Evolutionary conservation across 2,329 filamentous ascomycete species (phyloP).

Genomic region (Cladosporium sp.): DNA sequence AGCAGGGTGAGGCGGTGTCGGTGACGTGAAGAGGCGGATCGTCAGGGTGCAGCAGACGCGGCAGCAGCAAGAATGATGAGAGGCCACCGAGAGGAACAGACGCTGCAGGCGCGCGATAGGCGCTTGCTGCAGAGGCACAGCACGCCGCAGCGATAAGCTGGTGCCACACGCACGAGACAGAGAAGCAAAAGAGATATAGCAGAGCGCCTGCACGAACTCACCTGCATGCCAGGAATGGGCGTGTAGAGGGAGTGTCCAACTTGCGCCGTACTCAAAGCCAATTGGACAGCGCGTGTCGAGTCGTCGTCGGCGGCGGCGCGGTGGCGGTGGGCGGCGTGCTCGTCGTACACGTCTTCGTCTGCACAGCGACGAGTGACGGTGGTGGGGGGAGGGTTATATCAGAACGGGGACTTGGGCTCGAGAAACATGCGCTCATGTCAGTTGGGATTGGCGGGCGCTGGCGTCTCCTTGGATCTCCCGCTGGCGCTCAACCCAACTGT

Average conservation of each 20-base stretch:
- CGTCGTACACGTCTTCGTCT: background rate
- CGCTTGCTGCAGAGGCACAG: constrained; percentile 2
- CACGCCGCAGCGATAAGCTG: background rate
- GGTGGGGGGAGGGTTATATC: background rate
- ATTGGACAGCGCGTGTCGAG: constrained; percentile 37
- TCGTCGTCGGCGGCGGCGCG: background rate
- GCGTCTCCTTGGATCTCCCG: background rate
- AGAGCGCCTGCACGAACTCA: background rate
- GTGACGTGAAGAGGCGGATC: background rate
- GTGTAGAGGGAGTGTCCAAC: background rate
- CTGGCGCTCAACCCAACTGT: background rate
- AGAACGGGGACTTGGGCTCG: background rate
- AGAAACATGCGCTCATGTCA: background rate
- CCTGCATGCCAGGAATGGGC: constrained; percentile 11
- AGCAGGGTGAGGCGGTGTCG: constrained; percentile 5
- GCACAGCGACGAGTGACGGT: background rate
- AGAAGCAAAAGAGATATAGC: background rate
- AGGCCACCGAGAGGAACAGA: background rate
- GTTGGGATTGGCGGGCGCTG: constrained; percentile 4
- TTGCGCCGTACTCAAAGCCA: constrained; percentile 39
- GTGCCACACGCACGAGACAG: background rate
- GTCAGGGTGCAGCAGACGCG: background rate
- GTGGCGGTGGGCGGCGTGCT: background rate
- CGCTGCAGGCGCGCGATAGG: background rate
- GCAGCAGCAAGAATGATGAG: background rate